Evolutionary conservation across 2,329 filamentous ascomycete species (phyloP).

Genomic region (Ophiostoma sp.): DNA sequence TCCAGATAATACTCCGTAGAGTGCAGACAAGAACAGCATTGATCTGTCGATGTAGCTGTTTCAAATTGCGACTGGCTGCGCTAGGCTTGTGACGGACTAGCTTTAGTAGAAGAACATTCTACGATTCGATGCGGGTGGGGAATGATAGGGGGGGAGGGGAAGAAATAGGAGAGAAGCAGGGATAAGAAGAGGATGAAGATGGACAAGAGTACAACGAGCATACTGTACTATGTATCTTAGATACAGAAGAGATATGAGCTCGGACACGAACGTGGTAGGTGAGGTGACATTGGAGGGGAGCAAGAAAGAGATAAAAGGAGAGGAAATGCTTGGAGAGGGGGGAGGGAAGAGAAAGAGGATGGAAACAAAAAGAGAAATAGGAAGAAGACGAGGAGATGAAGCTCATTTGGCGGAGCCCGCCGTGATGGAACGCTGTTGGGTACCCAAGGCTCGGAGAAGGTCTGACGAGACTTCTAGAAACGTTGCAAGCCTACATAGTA

Average conservation of each 20-base stretch:
- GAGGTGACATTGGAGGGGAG: not conserved
- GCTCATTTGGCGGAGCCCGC: constrained; percentile 5
- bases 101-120: constrained; percentile 3
- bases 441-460: not conserved
- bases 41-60: constrained; percentile 10
- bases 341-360: not conserved
- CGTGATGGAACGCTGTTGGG: not conserved
- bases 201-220: not conserved
- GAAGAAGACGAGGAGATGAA: not conserved
- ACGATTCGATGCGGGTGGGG: constrained; percentile 9
- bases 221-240: not conserved
- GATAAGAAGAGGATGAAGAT: not conserved
- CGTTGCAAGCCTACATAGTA: not conserved
- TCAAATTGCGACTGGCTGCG: constrained; percentile 14
- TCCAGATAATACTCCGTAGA: not conserved
- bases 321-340: not conserved
- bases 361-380: not conserved
- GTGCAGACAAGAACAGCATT: not conserved
- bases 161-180: constrained; percentile 12
- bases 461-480: not conserved
- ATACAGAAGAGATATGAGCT: not conserved
- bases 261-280: not conserved
- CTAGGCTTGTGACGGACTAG: constrained; percentile 2
- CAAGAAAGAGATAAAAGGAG: not conserved
- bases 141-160: constrained; percentile 6